Evolutionary conservation across 352 stramenopile genomes (phyloP).

Genomic region (Pythium aristosporum): DNA sequence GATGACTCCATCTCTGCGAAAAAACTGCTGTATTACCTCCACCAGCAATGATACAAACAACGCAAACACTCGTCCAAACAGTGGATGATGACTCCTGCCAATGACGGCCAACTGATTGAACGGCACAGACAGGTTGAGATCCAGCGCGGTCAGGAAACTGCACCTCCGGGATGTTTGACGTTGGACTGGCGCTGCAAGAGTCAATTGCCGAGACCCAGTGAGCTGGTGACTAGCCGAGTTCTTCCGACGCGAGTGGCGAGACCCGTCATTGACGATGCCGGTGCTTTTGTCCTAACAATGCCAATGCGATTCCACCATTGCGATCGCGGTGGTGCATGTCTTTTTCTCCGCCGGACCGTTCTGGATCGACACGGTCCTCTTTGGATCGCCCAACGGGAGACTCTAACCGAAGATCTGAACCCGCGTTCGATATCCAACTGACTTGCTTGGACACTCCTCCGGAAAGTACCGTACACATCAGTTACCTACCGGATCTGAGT

Average conservation of each 20-base stretch:
- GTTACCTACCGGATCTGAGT: background rate
- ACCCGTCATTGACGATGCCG: background rate
- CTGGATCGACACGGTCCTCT: background rate
- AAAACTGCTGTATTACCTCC: background rate
- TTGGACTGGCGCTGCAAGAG: background rate
- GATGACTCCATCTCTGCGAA: too few species aligned
- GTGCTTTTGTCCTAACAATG: background rate
- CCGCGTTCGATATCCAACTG: background rate
- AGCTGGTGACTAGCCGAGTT: background rate
- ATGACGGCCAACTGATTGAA: too few species aligned
- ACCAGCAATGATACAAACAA: background rate
- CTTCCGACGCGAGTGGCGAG: background rate
- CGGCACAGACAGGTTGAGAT: background rate
- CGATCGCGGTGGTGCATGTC: too few species aligned
- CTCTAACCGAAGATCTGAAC: constrained; percentile 5
- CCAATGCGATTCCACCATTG: too few species aligned
- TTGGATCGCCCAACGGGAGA: background rate
- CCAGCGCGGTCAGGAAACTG: background rate
- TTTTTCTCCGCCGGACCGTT: too few species aligned
- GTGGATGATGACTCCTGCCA: background rate
- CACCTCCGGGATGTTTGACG: background rate
- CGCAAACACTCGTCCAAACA: background rate
- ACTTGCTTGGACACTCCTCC: constrained; percentile 1
- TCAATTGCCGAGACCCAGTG: background rate
- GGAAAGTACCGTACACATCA: background rate